A percentile compares a stretch with the other conserved stretches of the same genome.
phyloP scores from a whole-genome alignment of 257 asterid species.

The Linderniella brevidens region DNA sequence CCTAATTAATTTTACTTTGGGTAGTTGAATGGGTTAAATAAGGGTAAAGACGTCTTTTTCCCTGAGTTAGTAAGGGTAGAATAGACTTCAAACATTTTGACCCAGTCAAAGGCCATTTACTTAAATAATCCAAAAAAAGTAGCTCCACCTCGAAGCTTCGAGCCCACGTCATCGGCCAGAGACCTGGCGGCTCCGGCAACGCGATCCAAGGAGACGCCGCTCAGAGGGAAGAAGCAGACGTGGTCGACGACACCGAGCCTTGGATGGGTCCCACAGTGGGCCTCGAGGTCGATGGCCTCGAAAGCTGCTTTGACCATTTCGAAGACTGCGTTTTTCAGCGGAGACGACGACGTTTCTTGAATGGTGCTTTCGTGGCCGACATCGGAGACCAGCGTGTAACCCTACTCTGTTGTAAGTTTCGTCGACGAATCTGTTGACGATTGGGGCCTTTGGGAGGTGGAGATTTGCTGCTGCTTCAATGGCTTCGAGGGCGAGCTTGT shows the following conservation, averaged over 20 bases:
- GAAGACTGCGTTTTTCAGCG: slow-evolving; percentile 46
- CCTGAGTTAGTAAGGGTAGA: no score
- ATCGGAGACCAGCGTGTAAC: slow-evolving; percentile 65
- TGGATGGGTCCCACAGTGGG: slow-evolving; percentile 76
- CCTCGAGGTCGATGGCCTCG: slow-evolving; percentile 49
- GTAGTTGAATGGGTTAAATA: no score
- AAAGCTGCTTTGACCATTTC: slow-evolving; percentile 75
- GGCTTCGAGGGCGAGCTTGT: slow-evolving; percentile 56
- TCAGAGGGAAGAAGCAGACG: slow-evolving; percentile 66
- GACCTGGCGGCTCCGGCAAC: slow-evolving; percentile 51
- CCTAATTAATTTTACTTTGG: no score
- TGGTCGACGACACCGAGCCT: slow-evolving; percentile 97
- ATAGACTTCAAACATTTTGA: no score
- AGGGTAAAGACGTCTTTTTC: no score
- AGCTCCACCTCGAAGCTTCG: slow-evolving; percentile 63
- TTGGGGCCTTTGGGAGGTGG: slow-evolving; percentile 42
- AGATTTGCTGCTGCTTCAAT: slow-evolving; percentile 63
- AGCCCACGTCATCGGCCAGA: slow-evolving; percentile 65
- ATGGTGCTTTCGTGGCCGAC: slow-evolving; percentile 6
- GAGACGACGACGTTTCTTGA: slow-evolving; percentile 10
- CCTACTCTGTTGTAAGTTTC: slow-evolving; percentile 84
- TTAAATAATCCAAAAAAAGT: no score
- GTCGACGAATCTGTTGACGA: slow-evolving; percentile 78
- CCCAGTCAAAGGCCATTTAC: no score
- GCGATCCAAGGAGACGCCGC: slow-evolving; percentile 33